Base-by-base conservation (phyloP, 2,329 filamentous ascomycete genomes). In the Coleophoma eucalyptorum region DNA sequence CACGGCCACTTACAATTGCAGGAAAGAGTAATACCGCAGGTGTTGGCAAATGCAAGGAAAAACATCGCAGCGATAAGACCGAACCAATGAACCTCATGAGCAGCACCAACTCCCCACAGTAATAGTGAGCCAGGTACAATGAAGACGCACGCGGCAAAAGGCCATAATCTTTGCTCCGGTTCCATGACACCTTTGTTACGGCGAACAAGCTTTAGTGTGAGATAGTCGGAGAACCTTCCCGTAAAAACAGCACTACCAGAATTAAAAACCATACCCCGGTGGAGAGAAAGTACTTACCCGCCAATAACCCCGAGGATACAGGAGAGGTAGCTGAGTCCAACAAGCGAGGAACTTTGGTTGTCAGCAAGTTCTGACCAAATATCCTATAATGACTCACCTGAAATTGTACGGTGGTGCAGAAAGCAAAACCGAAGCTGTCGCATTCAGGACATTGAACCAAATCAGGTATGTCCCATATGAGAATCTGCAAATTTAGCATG, bases 61-160 rank as follows among this genome's bases (percentile, higher is more conserved):
- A 69, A 71, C 64, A 75, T 73, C 1, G 70, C 73, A 31, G 76
- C 67, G 2, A 77, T 62, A 8, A 73, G 60, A 4, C 73, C 75
- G 45, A 76, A 52, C 52, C 54, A 58, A 35, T 77, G 74, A 8
- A 77, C 58, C 1, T 63, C 50, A 26, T 73, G 67, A 46, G 71
- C 72, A 3, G 75, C 73, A 12, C 75, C 75, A 0, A 78, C 69
- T 35, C 76, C 76, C 73, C 73, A 77, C 1, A 76, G 59, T 41
- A 77, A 68, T 7, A 76, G 62, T 0, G 67, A 69, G 8, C 63
- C 66, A 0, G 73, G 71, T 2, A 73, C 62, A 34, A 75, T 56
- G 3, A 77, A 44, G 7, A 69, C 51, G 15, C 65, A 67, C 1
- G 65, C 52, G 5, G 51, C 44, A n/a, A 60, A 60, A 6, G 56